Evolutionary conservation across 2,329 filamentous ascomycete genomes (phyloP), one percentile per base, ranked within the genome.

Genomic region (Alternaria novae-zelandiae): DNA sequence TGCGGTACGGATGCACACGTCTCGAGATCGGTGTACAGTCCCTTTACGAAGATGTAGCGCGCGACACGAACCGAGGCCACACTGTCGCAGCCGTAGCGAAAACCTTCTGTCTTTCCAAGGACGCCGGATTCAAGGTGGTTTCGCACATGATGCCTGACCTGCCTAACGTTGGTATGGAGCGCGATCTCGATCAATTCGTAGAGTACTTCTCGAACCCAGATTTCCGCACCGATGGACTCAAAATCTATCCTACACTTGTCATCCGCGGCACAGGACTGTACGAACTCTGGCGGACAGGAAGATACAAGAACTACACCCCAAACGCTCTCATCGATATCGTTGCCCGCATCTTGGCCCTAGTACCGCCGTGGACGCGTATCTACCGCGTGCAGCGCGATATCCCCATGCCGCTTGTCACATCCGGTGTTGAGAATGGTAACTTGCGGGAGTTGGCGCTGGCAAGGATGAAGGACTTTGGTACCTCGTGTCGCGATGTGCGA

Each of bases 61-160:
- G 96, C 74, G 96, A 99, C 82, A 97, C 96, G 1, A 99, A 99
- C 80, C 88, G 96, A 76, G 96, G 96, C 0, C 96, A 99, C 80
- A 99, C 96, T 0, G 96, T 99, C 23, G 93, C 94, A 7, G 89
- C 96, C 1, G 96, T 99, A 0, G 95, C 94, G 28, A 94, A 99
- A 81, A 99, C 96, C 0, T 99, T 99, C 79, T 96, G 92, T 70
- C 86, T 97, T n/a, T 90, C 96, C 67, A 99, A 99, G 81, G 96
- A 99, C 79, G 94, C 96, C 6, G 96, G 96, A 1, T 99, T 97
- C 87, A 99, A 99, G 81, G 96, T 99, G 1, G 96, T 99, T 66
- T 97, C 93, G 70, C 96, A 99, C 82, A 99, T 99, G 96, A 99
- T 99, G 96, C 96, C 96, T 2, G 96, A 99, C 78, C 83, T 99